Base-by-base conservation (phyloP, 2,329 filamentous ascomycete species). In the Thelonectria olida region DNA sequence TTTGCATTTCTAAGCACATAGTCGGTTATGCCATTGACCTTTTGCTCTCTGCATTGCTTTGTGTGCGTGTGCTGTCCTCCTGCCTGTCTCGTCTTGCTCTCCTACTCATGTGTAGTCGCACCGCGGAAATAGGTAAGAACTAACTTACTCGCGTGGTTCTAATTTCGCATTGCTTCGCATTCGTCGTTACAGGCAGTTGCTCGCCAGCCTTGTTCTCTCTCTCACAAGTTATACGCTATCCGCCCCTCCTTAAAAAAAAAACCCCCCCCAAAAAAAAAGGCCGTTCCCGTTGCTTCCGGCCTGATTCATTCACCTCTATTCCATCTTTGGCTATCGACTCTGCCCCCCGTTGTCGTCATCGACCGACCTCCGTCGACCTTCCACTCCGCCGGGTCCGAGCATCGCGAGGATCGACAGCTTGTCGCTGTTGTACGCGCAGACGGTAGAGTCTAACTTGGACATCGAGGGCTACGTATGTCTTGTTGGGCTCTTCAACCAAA, bases 201-300 rank as follows among this genome's bases (percentile, higher is more conserved):
- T 15, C 12, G 31, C 8, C 31, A 34, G 31, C 31, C 31, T 34
- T 15, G 31, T 34, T 15, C 12, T 15, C 31, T 15, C 31, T 10
- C 31, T 34, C 9, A 34, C 31, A 15, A 34, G n/a, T n/a, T n/a
- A 34, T 34, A 34, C 31, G 31, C 9, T 8, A 34, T 27, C 20
- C 36, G 27, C 49, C 39, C 31, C 23, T 20, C 23, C 31, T 51
- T 38, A n/a, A n/a, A n/a, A n/a, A n/a, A n/a, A n/a, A 10, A 19
- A 38, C 48, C 48, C 49, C 49, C 8, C 42, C 27, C 22, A 15
- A 28, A 23, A 41, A 36, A 10, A 28, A 28, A 20, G 12, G 23
- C 38, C 50, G 28, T 34, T 53, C 50, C 49, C 50, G 50, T 31
- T n/a, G 50, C 50, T 41, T 53, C 50, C 50, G 50, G 27, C 13